These are phyloP conservation scores for Cryptococcus sp. DNA, from an alignment of 1,284 basidiomycete species.

Conservation along the genomic window DNA sequence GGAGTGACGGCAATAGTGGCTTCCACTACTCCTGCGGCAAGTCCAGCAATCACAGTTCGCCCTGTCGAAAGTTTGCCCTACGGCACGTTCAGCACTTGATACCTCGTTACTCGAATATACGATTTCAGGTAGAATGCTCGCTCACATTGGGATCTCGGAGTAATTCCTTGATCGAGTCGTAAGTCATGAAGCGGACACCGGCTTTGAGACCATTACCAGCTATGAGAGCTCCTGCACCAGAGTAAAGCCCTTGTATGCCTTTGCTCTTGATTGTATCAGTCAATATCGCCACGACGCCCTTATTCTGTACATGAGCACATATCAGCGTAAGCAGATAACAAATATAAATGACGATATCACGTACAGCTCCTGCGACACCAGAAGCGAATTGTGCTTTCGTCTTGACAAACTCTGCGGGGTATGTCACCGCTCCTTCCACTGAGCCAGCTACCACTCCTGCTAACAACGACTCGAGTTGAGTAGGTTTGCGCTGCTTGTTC, in stretches of 20 bases:
- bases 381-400: conserved; percentile 23
- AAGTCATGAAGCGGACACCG: conserved; percentile 85
- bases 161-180: conserved; percentile 81
- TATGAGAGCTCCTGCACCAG: conserved; percentile 76
- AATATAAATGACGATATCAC: not conserved
- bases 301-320: too few relatives aligned
- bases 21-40: conserved; percentile 88
- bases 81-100: too few relatives aligned
- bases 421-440: conserved; percentile 23
- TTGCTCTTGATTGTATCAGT: conserved; percentile 62
- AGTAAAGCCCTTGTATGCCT: conserved; percentile 72
- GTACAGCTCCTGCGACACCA: not conserved
- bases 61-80: conserved; percentile 64
- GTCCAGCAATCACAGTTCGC: conserved; percentile 77
- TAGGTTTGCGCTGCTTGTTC: conserved; percentile 8
- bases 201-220: conserved; percentile 82
- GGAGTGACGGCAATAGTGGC: conserved; percentile 90
- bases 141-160: conserved; percentile 74
- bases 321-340: too few relatives aligned
- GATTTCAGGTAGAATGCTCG: not conserved
- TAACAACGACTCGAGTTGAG: conserved; percentile 17
- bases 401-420: conserved; percentile 26
- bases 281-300: conserved; percentile 38
- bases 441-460: conserved; percentile 21
- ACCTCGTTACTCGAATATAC: too few relatives aligned